Base-by-base conservation (phyloP, 2,329 filamentous ascomycete genomes). In the Pleomassaria siparia region DNA sequence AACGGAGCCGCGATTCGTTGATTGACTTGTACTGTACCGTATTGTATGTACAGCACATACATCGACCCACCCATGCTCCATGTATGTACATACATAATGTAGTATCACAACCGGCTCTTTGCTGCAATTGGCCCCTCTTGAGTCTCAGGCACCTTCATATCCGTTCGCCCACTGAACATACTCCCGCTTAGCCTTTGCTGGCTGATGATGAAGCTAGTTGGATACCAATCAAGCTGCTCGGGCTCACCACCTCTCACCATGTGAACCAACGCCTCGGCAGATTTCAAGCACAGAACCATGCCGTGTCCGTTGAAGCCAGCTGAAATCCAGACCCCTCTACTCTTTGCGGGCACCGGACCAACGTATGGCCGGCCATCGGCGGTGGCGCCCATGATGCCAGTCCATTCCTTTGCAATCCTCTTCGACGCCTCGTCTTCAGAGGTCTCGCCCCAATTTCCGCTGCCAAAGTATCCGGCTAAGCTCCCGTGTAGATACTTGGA, bases 241-340 rank as follows among this genome's bases (percentile, higher is more conserved):
- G 55, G 56, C 10, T 60, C 62, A 13, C 43, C 71, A 50, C 59
- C 54, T 8, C 13, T 35, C 51, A 84, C 75, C 79, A 85, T 83
- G 24, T 71, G 67, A 1, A 76, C 79, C 48, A 87, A 56, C 0
- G 78, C 84, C 54, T 78, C 76, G 0, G 82, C 82, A 22, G 77
- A 80, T 62, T 82, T 79, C 71, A 82, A 80, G 45, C 81, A 82
- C 25, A 82, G 65, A 1, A 83, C 83, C 84, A 86, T 87, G 0
- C 83, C 64, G 62, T 87, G 82, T 1, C 85, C 85, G 53, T 85
- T 84, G 53, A 87, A 87, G 5, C 81, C 77, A 2, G 79, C 81
- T 25, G 76, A 74, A 1, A 84, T 70, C 74, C 79, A 85, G 18
- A 86, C 59, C 1, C 76, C 74, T 4, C 67, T 53, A 2, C 65